These are phyloP conservation scores for Spathaspora sp. DNA, from an alignment of 1,139 yeast genomes.

Conservation along the genomic window DNA sequence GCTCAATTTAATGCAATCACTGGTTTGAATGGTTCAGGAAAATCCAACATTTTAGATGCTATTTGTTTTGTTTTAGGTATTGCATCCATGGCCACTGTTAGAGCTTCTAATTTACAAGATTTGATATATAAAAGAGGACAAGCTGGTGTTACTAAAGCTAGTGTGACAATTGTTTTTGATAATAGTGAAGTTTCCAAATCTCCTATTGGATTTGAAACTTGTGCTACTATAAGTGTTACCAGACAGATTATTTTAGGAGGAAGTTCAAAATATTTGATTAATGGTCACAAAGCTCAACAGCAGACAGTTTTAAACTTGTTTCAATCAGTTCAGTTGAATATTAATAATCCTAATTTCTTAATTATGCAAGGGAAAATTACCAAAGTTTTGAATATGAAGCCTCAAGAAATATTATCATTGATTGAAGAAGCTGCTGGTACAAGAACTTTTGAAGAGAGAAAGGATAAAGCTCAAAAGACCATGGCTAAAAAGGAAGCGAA, in stretches of 20 bases:
- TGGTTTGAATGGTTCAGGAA: constrained; percentile 96
- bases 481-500: constrained; percentile 90
- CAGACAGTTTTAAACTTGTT: constrained; percentile 87
- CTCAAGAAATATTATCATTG: constrained; percentile 81
- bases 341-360: constrained; percentile 93
- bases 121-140: constrained; percentile 95
- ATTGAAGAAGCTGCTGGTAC: constrained; percentile 99
- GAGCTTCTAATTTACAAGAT: constrained; percentile 93
- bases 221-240: constrained; percentile 83
- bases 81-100: constrained; percentile 87
- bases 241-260: constrained; percentile 92
- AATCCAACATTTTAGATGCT: constrained; percentile 92
- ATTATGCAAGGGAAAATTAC: constrained; percentile 99
- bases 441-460: constrained; percentile 88
- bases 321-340: constrained; percentile 92
- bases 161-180: constrained; percentile 93
- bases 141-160: constrained; percentile 96
- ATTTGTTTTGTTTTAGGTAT: constrained; percentile 98
- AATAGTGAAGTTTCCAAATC: constrained; percentile 72
- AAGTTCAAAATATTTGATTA: constrained; percentile 84
- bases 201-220: constrained; percentile 85
- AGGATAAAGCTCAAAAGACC: constrained; percentile 88
- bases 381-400: constrained; percentile 94
- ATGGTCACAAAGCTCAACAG: constrained; percentile 96
- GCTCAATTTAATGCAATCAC: constrained; percentile 96